Evolutionary conservation across 768 basidiomycete species (phyloP), one percentile per base, ranked within the genome.

Genomic region (Pleurotus cornucopiae): DNA sequence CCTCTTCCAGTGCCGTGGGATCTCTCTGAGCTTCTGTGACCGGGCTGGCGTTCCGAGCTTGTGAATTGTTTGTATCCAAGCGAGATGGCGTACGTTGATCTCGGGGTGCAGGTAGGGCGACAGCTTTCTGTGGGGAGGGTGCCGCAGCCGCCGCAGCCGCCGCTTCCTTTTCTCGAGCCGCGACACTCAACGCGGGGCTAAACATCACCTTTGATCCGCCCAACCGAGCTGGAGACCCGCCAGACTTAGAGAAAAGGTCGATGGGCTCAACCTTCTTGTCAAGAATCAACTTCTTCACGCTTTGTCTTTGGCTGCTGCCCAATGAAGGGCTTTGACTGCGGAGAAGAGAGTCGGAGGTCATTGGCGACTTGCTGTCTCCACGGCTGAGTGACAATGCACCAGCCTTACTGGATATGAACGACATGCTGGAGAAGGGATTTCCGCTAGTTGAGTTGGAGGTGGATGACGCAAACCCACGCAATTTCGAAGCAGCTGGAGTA

Each of bases 251-350:
- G 63, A 91, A 87, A 51, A 92, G 63, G 59, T 92, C 88, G 21
- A 81, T 72, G 23, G 89, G 79, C 51, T 90, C 88, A 13, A 91
- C 75, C 66, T 87, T 92, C 71, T 90, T 94, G 65, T 94, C 89
- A 59, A 97, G 67, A 38, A 94, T 86, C 57, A 98, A 79, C 66
- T 96, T 96, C 76, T 98, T 98, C 57, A 96, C 91, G 66, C 92
- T 96, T 57, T 88, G 83, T 54, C 86, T 77, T 57, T 71, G 76
- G 43, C 83, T 89, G 62, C 81, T 87, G 5, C 89, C 89, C 48
- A 91, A 69, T 3, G 83, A 75, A 1, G 86, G 84, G 60, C 82
- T 85, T 7, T 80, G 72, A 55, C 81, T 82, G 25, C 79, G 79
- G 56, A 87, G 57, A 62, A 90, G 83, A 0, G 78, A 74, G 58